Evolutionary conservation across 345 rosid genomes (phyloP), one percentile per base, ranked within the genome.

Genomic region (Salix brachista): DNA sequence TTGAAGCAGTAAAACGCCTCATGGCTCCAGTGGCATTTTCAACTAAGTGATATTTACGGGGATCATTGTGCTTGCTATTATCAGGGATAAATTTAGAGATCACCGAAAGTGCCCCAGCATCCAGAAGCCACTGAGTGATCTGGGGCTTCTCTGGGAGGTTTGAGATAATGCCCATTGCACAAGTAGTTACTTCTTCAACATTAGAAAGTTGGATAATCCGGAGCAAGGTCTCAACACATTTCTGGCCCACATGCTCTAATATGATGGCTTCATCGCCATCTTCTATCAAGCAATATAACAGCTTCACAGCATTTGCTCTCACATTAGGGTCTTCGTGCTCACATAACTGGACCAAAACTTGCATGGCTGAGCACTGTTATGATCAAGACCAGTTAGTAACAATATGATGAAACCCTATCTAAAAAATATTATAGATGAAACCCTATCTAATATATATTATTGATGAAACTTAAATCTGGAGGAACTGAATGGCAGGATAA

Each of bases 301-400:
- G 81, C 82, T 89, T 89, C 84, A 91, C 89, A 56, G 91, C 92
- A 82, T 87, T 88, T 77, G 81, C 82, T 72, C 90, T 86, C 30
- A 89, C 90, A 67, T 78, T 72, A 64, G 75, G 70, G 69, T 78
- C 69, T 30, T 80, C 85, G 10, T 64, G 71, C 85, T 87, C 87
- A 23, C 89, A 91, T 62, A 88, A 75, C 82, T 75, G 90, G 71
- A 84, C 83, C 81, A 91, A 85, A 42, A 83, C 81, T 84, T 83
- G 90, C 67, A 91, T 66, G 26, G 89, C 91, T 30, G 88, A 80
- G 70, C 81, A 80, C 94, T 90, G 90, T 62, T 56, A 75, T 32
- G 34, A 32, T 36, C 18, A 52, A 65, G 81, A 80, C 48, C 36
- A 78, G 72, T 72, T 77, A 75, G 73, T 21, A 28, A 75, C 26